Evolutionary conservation across 2,329 filamentous ascomycete genomes (phyloP), one percentile per base, ranked within the genome.

Genomic region (Periconia sp.): DNA sequence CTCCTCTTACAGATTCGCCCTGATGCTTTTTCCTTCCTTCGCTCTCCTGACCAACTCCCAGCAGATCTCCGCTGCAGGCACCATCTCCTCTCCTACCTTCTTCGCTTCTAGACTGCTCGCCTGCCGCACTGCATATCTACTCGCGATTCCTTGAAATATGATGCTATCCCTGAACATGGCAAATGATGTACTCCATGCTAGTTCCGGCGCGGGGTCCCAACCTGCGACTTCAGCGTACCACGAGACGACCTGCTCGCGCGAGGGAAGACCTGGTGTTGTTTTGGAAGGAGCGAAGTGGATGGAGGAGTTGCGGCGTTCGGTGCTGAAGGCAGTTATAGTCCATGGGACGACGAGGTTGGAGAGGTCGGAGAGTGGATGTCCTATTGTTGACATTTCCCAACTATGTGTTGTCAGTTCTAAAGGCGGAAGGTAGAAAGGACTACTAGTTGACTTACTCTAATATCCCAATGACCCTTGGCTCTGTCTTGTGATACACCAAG

Each of bases 361-460:
- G 30, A 96, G 78, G 67, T 96, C 92, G 11, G 88, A 91, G 22
- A 96, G 81, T 1, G 92, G 92, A 67, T 96, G 92, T 16, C 92
- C 92, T 40, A 96, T 85, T 0, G 92, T 96, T 21, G 89, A 90
- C 89, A 96, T 95, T 74, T 96, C 92, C 92, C 92, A 96, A 74
- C 61, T 63, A n/a, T n/a, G n/a, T n/a, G n/a, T n/a, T n/a, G n/a
- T n/a, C n/a, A n/a, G n/a, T n/a, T n/a, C n/a, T n/a, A n/a, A n/a
- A n/a, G n/a, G 17, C 24, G 22, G 16, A 18, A 12, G 13, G 11
- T 26, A 36, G 13, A 18, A 24, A 19, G 28, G 19, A 23, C 22
- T 28, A 16, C 4, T n/a, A 5, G 17, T 30, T 12, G 12, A 73
- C 81, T 61, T 68, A 86, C 83, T 96, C 92, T 10, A 96, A 73